Percentiles rank a stretch among this genome's conserved stretches.
These are phyloP conservation scores for Asterochloris erici DNA, from an alignment of 139 green algal genomes.

Conservation along the genomic window DNA sequence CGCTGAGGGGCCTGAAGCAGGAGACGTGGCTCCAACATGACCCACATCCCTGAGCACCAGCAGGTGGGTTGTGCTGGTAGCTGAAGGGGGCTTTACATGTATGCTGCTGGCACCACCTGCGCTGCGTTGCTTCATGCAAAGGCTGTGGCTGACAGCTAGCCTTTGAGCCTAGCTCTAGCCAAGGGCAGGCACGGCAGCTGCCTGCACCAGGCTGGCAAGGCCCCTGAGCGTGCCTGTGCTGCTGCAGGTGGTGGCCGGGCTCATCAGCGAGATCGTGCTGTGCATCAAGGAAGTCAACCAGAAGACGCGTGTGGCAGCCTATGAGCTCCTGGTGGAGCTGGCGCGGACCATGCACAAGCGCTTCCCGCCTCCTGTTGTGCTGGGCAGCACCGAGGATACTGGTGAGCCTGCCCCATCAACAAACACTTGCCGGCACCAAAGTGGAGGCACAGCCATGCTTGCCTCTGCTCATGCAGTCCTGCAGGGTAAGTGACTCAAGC, in stretches of 20 bases:
- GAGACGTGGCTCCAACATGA: no score
- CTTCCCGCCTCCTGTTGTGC: constrained; percentile 21
- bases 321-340: constrained; percentile 82
- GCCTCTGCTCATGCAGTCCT: no score
- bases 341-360: constrained; percentile 57
- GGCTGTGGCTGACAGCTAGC: no score
- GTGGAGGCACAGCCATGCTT: no score
- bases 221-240: background rate
- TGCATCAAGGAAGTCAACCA: constrained; percentile 92
- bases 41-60: no score
- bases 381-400: background rate
- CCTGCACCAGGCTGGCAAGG: no score
- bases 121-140: background rate
- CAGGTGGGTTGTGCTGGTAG: no score
- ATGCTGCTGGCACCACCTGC: background rate
- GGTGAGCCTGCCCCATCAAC: background rate
- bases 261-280: constrained; percentile 90
- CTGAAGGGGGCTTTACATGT: background rate
- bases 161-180: no score
- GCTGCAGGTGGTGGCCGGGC: constrained; percentile 40
- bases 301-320: constrained; percentile 78
- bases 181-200: no score
- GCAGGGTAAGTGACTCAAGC: no score
- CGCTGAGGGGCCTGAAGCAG: no score
- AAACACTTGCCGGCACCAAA: no score